Percentiles rank a stretch among this genome's conserved stretches.
phyloP scores from a whole-genome alignment of 176 grass and related monocot species.

The Rhipidocladum racemiflorum region DNA sequence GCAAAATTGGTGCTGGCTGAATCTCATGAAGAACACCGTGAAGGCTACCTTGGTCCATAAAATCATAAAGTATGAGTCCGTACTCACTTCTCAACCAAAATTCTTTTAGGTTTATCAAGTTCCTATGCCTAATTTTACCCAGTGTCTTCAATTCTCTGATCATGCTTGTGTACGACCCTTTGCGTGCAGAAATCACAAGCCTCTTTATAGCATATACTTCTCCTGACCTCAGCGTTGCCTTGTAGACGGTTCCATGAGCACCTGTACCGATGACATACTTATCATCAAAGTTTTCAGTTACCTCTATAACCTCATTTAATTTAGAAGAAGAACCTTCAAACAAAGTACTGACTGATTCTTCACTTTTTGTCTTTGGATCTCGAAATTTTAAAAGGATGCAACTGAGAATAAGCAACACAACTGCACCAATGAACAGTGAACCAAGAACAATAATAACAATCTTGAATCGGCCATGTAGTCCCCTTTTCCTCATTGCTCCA shows the following conservation, averaged over 20 bases:
- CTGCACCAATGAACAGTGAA: constrained; percentile 30
- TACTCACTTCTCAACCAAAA: constrained; percentile 61
- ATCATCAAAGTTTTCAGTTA: constrained; percentile 52
- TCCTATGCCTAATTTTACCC: constrained; percentile 66
- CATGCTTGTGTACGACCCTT: constrained; percentile 52
- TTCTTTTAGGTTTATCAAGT: constrained; percentile 61
- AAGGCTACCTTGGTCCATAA: constrained; percentile 81
- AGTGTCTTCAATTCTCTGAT: constrained; percentile 67
- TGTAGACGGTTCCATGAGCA: constrained; percentile 67
- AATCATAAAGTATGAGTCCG: constrained; percentile 76
- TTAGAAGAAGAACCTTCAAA: constrained; percentile 49
- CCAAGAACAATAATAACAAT: constrained; percentile 47
- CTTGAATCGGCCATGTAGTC: constrained; percentile 22
- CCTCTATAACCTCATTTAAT: constrained; percentile 51
- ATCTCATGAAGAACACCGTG: constrained; percentile 68
- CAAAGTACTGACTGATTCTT: constrained; percentile 21
- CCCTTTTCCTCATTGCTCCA: constrained; percentile 16
- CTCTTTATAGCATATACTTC: constrained; percentile 65
- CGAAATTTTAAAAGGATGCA: constrained; percentile 32
- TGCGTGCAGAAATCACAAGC: constrained; percentile 27
- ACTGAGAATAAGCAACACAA: constrained; percentile 32
- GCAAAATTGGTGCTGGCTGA: constrained; percentile 38
- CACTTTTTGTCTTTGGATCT: constrained; percentile 1
- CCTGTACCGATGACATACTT: constrained; percentile 49
- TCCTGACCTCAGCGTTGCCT: constrained; percentile 31